Conservation (phyloP, 2,329 filamentous ascomycete genomes). For the Aureobasidium zeae region DNA sequence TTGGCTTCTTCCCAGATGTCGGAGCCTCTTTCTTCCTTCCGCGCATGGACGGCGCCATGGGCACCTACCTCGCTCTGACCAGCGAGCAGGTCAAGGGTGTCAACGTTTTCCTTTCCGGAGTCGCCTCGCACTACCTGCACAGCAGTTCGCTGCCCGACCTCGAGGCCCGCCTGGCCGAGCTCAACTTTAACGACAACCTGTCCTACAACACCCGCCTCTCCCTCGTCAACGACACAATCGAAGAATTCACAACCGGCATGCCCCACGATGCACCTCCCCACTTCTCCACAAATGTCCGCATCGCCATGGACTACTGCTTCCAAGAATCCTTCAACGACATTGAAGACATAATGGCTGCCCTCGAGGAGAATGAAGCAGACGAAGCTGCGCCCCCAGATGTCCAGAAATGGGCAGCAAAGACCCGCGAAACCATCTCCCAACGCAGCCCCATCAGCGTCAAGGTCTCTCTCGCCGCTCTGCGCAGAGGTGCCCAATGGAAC, state of each 20-base stretch:
- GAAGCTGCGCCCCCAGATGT: slow-evolving; percentile 42
- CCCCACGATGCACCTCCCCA: slow-evolving; percentile 63
- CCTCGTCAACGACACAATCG: slow-evolving; percentile 77
- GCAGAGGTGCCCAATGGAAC: slow-evolving; percentile 62
- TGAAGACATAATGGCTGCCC: slow-evolving; percentile 58
- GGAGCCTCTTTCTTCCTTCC: slow-evolving; percentile 94
- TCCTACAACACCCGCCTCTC: slow-evolving; percentile 52
- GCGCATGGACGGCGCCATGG: slow-evolving; percentile 73
- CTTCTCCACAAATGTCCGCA: slow-evolving; percentile 54
- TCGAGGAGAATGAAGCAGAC: slow-evolving; percentile 38
- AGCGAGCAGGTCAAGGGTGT: slow-evolving; percentile 73
- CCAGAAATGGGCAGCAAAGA: slow-evolving; percentile 68
- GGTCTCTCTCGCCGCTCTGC: slow-evolving; percentile 77
- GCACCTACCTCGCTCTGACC: slow-evolving; percentile 88
- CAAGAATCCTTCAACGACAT: slow-evolving; percentile 46
- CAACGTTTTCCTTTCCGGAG: slow-evolving; percentile 79
- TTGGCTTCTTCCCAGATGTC: slow-evolving; percentile 97
- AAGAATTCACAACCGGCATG: slow-evolving; percentile 81
- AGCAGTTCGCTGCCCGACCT: slow-evolving; percentile 75
- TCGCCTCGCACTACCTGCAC: slow-evolving; percentile 94
- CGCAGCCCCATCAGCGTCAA: slow-evolving; percentile 81
- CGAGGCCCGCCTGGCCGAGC: slow-evolving; percentile 76
- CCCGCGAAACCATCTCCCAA: slow-evolving; percentile 61
- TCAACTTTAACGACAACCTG: slow-evolving; percentile 76
- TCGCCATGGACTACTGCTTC: slow-evolving; percentile 66